Evolutionary conservation across 768 basidiomycete species (phyloP), one percentile per base, ranked within the genome.

Genomic region (Trametes villosa): DNA sequence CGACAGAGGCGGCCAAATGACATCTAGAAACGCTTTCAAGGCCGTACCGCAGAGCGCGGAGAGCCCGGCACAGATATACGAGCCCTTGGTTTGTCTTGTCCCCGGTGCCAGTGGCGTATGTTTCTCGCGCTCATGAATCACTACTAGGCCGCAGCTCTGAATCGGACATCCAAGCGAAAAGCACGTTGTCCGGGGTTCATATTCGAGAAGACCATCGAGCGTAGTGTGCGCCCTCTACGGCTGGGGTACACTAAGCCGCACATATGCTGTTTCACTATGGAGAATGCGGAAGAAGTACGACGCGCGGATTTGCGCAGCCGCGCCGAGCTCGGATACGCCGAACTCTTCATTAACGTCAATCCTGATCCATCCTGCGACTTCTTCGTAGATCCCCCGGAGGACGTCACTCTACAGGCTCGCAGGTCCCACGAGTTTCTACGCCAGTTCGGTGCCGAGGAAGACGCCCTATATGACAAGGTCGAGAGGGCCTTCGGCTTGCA

Each of bases 111-210:
- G n/a, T 6, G 12, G 8, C 11, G 0, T 34, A 4, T 1, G 24
- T 7, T 24, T 15, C 7, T 45, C 0, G 2, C 5, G 3, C 1
- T n/a, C 13, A 5, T 24, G 3, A 22, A 12, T 11, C 1, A 2
- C 4, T 8, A 86, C 3, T 7, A 53, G 52, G 12, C 36, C 17
- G n/a, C 20, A 1, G 44, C 62, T 2, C 40, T 61, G 2, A 51
- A 50, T 26, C 31, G 45, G 24, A 33, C 1, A 9, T 45, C 51
- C 22, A n/a, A 26, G 2, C 18, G 27, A 2, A 59, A 42, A 24
- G 15, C 31, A 1, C 45, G 57, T 9, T 58, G 50, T 24, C 62
- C 62, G 8, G 62, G 62, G 1, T 59, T 53, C 46, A n/a, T 42
- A 2, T 53, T 63, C 46, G 27, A 45, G 15, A 27, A 24, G 20